Evolutionary conservation across 306 rosid species (phyloP), one percentile per base, ranked within the genome.

Genomic region (Glycyrrhiza uralensis): DNA sequence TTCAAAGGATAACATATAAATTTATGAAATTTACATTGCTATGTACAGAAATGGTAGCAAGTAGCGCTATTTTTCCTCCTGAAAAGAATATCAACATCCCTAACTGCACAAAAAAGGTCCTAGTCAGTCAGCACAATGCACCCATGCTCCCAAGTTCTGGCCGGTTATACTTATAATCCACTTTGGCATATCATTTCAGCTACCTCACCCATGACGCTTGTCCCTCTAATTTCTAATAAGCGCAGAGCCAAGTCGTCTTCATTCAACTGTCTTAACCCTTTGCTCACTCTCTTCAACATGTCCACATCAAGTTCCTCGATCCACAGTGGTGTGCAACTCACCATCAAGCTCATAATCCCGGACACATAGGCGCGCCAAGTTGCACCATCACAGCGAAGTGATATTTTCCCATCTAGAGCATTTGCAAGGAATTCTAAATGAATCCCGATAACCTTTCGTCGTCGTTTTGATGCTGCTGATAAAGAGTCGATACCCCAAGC

Each of bases 401-500:
- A 89, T 77, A 86, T 75, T 81, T 91, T 94, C 73, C 97, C 89
- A 57, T 89, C 91, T 8, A 91, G 87, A 46, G 91, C 96, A 66
- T 92, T 86, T 14, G 99, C 97, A 13, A 94, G 77, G 80, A 89
- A 94, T 39, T 91, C 89, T 86, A 94, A 81, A 80, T 94, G 99
- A 71, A 77, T 61, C 22, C 80, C 87, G 13, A 94, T 87, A 82
- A 89, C 79, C 75, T 82, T 88, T 51, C 87, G 91, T 45, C 96
- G 88, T 6, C 97, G 79, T 65, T 85, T 89, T 39, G 99, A 85
- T 64, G 90, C 88, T 19, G 84, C 60, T 11, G 93, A 85, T 32
- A 84, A 84, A 38, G 96, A 91, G 75, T 91, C 93, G 4, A 87
- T 75, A 17, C 99, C 99, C 97, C 97, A 94, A 24, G 91, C 91